Evolutionary conservation across 2,329 filamentous ascomycete species (phyloP), one percentile per base, ranked within the genome.

Genomic region (Emydomyces testavorans): DNA sequence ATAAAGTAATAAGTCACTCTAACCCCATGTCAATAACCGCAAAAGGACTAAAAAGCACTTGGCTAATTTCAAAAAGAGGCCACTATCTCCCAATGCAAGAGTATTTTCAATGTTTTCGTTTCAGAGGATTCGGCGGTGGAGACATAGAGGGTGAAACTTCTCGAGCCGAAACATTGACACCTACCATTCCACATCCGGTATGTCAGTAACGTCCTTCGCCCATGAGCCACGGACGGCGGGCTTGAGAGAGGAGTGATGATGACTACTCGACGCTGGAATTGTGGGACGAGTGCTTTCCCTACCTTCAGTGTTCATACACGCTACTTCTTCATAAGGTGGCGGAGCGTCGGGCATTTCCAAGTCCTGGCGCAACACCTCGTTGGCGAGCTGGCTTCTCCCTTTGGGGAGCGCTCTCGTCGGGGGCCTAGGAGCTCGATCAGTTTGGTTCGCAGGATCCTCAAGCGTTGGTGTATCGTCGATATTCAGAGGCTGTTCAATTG

Each of bases 111-210:
- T 42, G 58, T 52, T 65, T 65, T 39, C 63, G 62, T 50, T 66
- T 66, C 38, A 65, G 49, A 39, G 60, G 64, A 51, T 64, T 42
- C 6, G n/a, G 24, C n/a, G 28, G 18, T 16, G 46, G 53, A 7
- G 55, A 42, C n/a, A 53, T 43, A 26, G 53, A 55, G 36, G 39
- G 38, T 26, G 26, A 26, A 29, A 50, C 21, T 42, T 50, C 49
- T 45, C 46, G 52, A 37, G 52, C 53, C 28, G 51, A 47, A 48
- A 42, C 46, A n/a, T 16, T 29, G 6, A 50, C 48, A 24, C 53
- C 60, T 64, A 63, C 60, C 58, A 61, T 46, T 55, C 47, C 54
- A 57, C 56, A 51, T 50, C 48, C 52, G 46, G 45, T 38, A 42
- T 48, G 58, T 63, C 56, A 63, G 61, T 34, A 50, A 40, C 4